phyloP scores from a whole-genome alignment of 2,329 filamentous ascomycete genomes.

The Alternaria gansuensis region DNA sequence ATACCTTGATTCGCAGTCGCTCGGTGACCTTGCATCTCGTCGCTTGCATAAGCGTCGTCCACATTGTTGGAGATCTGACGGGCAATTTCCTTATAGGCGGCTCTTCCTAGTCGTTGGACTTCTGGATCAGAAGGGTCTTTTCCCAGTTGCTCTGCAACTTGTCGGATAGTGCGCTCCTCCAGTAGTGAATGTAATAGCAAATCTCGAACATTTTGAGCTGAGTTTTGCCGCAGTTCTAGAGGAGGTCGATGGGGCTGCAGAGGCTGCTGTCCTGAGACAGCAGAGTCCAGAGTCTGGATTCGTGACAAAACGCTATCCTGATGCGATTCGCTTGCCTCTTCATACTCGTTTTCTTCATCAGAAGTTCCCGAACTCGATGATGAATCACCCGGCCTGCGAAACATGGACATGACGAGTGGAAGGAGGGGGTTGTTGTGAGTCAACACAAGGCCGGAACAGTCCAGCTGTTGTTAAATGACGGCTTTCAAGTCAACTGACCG shows the following conservation, averaged over 20 bases:
- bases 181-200: slow-evolving; percentile 57
- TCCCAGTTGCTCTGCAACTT: slow-evolving; percentile 52
- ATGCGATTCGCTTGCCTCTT: slow-evolving; percentile 24
- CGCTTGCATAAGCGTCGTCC: slow-evolving; percentile 51
- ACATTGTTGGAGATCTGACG: slow-evolving; percentile 52
- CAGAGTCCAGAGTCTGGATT: slow-evolving; percentile 43
- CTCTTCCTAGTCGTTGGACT: slow-evolving; percentile 49
- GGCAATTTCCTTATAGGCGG: slow-evolving; percentile 53
- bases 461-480: slow-evolving; percentile 1
- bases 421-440: slow-evolving; percentile 5
- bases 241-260: slow-evolving; percentile 22
- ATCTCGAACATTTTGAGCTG: slow-evolving; percentile 45
- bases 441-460: slow-evolving; percentile 1
- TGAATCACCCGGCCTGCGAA: slow-evolving; percentile 48
- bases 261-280: slow-evolving; percentile 27
- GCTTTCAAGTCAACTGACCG: slow-evolving; percentile 5
- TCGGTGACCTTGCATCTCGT: slow-evolving; percentile 50
- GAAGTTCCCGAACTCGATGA: slow-evolving; percentile 43
- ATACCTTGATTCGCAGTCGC: slow-evolving; percentile 52
- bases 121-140: slow-evolving; percentile 47
- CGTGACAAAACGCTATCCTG: slow-evolving; percentile 38
- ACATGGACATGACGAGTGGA: slow-evolving; percentile 42
- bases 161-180: slow-evolving; percentile 55
- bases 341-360: slow-evolving; percentile 33
- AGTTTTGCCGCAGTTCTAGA: slow-evolving; percentile 33